Conservation (phyloP, 345 rosid species). For the Trapa incisa region DNA sequence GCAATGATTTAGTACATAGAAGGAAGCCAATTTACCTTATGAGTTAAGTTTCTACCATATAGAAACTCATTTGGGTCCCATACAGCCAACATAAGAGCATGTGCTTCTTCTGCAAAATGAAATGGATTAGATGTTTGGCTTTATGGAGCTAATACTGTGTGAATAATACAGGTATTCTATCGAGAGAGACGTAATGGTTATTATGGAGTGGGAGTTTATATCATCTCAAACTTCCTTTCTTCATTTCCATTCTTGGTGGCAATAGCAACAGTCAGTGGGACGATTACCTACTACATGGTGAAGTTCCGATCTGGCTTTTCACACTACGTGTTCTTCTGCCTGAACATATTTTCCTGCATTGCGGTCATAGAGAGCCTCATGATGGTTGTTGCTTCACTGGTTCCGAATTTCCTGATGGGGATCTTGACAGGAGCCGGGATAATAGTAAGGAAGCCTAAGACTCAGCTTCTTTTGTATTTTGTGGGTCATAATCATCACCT, state of each 20-base stretch:
- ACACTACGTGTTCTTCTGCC: conserved; percentile 67
- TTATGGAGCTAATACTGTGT: too few species aligned
- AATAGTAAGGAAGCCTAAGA: conserved; percentile 9
- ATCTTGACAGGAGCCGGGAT: conserved; percentile 94
- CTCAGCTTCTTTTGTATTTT: neutral
- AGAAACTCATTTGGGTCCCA: too few species aligned
- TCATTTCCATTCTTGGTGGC: conserved; percentile 78
- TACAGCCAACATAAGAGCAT: too few species aligned
- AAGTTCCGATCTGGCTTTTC: conserved; percentile 66
- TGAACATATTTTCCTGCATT: conserved; percentile 79
- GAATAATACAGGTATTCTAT: conserved; percentile 60
- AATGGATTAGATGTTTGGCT: too few species aligned
- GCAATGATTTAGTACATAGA: too few species aligned
- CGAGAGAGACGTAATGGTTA: conserved; percentile 92
- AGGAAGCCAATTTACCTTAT: too few species aligned
- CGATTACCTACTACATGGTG: conserved; percentile 85
- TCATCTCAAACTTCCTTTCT: conserved; percentile 71
- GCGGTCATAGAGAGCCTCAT: conserved; percentile 93
- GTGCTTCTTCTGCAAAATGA: too few species aligned
- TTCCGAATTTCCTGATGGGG: conserved; percentile 97
- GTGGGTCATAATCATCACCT: neutral
- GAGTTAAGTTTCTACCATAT: too few species aligned
- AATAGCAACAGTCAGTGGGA: conserved; percentile 69
- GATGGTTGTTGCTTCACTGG: conserved; percentile 91
- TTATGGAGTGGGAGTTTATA: conserved; percentile 79